Percentiles rank a stretch among this genome's conserved stretches.
phyloP scores from a whole-genome alignment of 495 filamentous ascomycete species.

The Collariella sp. region DNA sequence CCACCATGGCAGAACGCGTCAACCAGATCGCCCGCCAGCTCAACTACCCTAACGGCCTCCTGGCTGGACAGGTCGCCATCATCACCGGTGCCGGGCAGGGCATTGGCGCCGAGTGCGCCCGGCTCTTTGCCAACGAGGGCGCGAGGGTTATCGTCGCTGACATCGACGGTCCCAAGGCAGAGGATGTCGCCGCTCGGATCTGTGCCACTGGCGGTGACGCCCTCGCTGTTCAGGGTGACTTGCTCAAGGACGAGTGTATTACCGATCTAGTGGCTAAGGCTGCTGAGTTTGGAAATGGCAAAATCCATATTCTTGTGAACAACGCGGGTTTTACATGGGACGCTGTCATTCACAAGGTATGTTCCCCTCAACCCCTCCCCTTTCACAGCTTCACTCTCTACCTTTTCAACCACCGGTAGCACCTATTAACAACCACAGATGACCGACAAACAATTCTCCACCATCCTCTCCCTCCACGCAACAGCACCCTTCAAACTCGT shows the following conservation, averaged over 20 bases:
- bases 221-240: constrained; percentile 62
- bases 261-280: constrained; percentile 59
- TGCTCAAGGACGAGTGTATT: constrained; percentile 59
- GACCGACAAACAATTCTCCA: constrained; percentile 86
- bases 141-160: constrained; percentile 76
- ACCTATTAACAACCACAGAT: too few species aligned
- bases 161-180: constrained; percentile 64
- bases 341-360: constrained; percentile 77
- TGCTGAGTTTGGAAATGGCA: constrained; percentile 71
- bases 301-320: constrained; percentile 83
- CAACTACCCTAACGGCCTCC: constrained; percentile 69
- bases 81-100: constrained; percentile 84
- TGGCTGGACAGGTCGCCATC: constrained; percentile 73
- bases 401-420: too few species aligned
- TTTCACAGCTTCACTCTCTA: background rate
- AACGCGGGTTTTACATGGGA: constrained; percentile 88
- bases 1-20: constrained; percentile 47
- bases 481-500: constrained; percentile 78
- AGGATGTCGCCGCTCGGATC: constrained; percentile 54
- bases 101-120: constrained; percentile 75
- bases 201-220: constrained; percentile 56
- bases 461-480: constrained; percentile 70
- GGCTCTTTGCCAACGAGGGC: constrained; percentile 77
- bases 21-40: constrained; percentile 65
- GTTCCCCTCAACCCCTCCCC: background rate